These are phyloP conservation scores for Priceomyces carsonii DNA, from an alignment of 805 yeast genomes.

Conservation along the genomic window DNA sequence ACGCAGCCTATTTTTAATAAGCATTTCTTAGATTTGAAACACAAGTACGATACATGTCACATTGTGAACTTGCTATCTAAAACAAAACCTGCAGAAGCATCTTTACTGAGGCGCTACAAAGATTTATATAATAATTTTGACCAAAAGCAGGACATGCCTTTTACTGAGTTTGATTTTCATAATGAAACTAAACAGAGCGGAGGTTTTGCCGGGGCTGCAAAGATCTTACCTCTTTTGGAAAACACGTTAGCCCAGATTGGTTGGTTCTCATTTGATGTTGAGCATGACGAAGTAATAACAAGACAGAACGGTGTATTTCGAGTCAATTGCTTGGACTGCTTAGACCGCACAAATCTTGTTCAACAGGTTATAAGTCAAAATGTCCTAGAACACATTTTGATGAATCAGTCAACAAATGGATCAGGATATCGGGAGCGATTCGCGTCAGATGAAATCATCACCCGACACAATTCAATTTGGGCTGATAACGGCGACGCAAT, in stretches of 20 bases:
- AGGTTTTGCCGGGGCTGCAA: constrained; percentile 81
- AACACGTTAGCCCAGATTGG: constrained; percentile 77
- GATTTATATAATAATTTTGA: constrained; percentile 52
- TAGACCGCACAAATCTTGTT: constrained; percentile 89
- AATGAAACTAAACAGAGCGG: constrained; percentile 83
- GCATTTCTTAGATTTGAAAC: constrained; percentile 71
- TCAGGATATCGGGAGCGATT: constrained; percentile 19
- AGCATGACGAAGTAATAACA: constrained; percentile 52
- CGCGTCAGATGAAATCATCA: constrained; percentile 51
- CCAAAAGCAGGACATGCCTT: constrained; percentile 36
- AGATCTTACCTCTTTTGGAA: constrained; percentile 61
- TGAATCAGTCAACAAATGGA: constrained; percentile 23
- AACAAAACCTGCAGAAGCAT: constrained; percentile 75
- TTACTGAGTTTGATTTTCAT: constrained; percentile 92
- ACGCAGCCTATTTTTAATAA: constrained; percentile 85
- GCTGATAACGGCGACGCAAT: constrained; percentile 72
- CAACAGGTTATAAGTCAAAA: constrained; percentile 80
- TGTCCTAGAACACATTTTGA: constrained; percentile 52
- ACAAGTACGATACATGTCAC: constrained; percentile 85
- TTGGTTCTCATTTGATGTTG: constrained; percentile 72
- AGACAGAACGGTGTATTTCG: constrained; percentile 91
- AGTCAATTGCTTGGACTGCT: constrained; percentile 88
- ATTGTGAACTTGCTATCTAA: constrained; percentile 80
- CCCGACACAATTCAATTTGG: constrained; percentile 80
- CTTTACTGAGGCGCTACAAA: constrained; percentile 65